Base-by-base conservation (phyloP, 1,284 basidiomycete genomes). In the Apiotrichum veenhuisii region DNA sequence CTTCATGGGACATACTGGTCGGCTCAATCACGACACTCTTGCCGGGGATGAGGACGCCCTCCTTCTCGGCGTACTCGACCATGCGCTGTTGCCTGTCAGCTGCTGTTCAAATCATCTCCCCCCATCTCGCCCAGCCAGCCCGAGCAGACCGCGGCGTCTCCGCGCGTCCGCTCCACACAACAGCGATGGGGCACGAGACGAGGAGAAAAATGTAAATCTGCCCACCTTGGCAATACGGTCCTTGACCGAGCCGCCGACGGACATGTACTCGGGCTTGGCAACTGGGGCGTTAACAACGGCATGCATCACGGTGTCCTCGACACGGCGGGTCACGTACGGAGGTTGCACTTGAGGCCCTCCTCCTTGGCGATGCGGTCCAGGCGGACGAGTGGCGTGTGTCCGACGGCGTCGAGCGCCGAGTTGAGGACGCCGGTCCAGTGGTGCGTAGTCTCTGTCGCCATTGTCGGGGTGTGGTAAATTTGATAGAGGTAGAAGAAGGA, bases 21-120 rank as follows among this genome's bases (percentile, higher is more conserved):
- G 93, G 91, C 73, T 98, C 95, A 64, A 98, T 93, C 61, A 98
- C 86, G 54, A 96, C 84, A 66, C 89, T 92, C 77, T 91, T 82
- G 5, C 94, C 93, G 1, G 90, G 90, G 46, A 91, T 82, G 43
- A 98, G 84, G 52, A 81, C 85, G 30, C 94, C 94, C 45, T 91
- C 86, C 59, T 82, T 82, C 80, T 98, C 95, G 8, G 95, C 95
- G 25, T 87, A 83, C 64, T 92, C 86, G 2, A 98, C 85, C 95
- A 98, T 98, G n/a, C 91, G 85, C 75, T 76, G 55, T 7, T 25
- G 12, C 3, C 5, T 64, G 54, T 52, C 33, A 55, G 41, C 37
- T 23, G 11, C 20, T 9, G 40, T 3, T 20, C 11, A 17, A 18
- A 8, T 8, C 8, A n/a, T 38, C 8, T n/a, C 17, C 18, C 20